phyloP scores from a whole-genome alignment of 805 yeast genomes.

The Saccharomycopsis fermentans region DNA sequence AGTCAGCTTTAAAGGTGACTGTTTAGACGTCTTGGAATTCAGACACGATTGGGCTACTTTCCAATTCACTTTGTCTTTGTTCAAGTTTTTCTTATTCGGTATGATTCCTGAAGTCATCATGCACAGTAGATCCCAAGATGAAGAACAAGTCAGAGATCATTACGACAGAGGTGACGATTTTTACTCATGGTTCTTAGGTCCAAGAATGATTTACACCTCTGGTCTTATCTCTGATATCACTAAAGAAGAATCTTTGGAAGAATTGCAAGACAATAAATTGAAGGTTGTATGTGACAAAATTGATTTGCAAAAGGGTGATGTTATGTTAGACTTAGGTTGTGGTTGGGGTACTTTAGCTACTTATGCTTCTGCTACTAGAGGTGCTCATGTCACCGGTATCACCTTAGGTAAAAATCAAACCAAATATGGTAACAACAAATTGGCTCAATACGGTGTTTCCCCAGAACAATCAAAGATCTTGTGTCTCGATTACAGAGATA shows the following conservation, averaged over 20 bases:
- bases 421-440: constrained; percentile 70
- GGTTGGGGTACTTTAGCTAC: constrained; percentile 95
- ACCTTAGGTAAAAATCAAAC: constrained; percentile 89
- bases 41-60: constrained; percentile 89
- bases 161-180: constrained; percentile 95
- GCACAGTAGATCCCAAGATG: constrained; percentile 91
- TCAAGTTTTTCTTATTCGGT: constrained; percentile 72
- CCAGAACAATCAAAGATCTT: constrained; percentile 63
- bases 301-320: constrained; percentile 61
- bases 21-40: constrained; percentile 71
- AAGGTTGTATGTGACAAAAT: constrained; percentile 82
- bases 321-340: constrained; percentile 78
- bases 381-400: constrained; percentile 81
- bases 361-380: constrained; percentile 70
- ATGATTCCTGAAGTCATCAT: constrained; percentile 87
- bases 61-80: constrained; percentile 65
- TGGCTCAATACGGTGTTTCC: constrained; percentile 58
- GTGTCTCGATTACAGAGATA: constrained; percentile 83
- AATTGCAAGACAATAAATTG: constrained; percentile 83
- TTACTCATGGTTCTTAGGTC: constrained; percentile 89
- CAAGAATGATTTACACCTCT: constrained; percentile 88
- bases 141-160: constrained; percentile 92
- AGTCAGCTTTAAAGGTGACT: constrained; percentile 82
- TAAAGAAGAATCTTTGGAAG: constrained; percentile 62
- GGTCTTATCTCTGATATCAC: constrained; percentile 70